Conservation (phyloP, 805 yeast genomes). For the Kurtzmaniella fragi region DNA sequence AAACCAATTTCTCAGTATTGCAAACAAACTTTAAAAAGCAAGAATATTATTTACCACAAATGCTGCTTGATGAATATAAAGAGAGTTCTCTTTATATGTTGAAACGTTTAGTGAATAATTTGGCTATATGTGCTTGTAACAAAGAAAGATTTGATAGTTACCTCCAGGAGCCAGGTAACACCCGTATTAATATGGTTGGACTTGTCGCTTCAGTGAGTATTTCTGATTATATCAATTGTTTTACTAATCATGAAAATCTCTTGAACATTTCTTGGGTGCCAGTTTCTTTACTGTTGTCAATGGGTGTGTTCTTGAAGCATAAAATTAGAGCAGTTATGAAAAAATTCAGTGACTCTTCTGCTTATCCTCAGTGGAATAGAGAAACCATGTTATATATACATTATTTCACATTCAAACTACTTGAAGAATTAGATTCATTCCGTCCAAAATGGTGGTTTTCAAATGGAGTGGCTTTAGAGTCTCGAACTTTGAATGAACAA, state of each 20-base stretch:
- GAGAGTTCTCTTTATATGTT: not conserved
- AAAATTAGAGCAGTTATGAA: not conserved
- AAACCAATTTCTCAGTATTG: no score
- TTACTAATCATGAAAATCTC: not conserved
- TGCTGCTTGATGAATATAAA: not conserved
- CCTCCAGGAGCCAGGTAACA: constrained; percentile 1
- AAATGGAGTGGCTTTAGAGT: constrained; percentile 4
- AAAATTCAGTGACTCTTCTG: not conserved
- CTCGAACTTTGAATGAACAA: constrained; percentile 2
- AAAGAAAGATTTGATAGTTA: constrained; percentile 4
- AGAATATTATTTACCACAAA: not conserved
- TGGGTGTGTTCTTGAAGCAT: not conserved
- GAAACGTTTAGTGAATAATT: not conserved
- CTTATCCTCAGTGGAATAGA: not conserved
- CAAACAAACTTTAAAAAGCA: not conserved
- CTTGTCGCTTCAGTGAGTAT: not conserved
- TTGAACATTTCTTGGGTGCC: constrained; percentile 4
- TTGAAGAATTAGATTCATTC: constrained; percentile 1
- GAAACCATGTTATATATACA: not conserved
- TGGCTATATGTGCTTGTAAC: not conserved
- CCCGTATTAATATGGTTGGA: not conserved
- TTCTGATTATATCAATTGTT: not conserved
- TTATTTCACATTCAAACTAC: not conserved
- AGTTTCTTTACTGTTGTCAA: not conserved
- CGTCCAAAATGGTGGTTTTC: constrained; percentile 11